Conservation (phyloP, 2,329 filamentous ascomycete genomes). For the Scortechinia acanthostroma region DNA sequence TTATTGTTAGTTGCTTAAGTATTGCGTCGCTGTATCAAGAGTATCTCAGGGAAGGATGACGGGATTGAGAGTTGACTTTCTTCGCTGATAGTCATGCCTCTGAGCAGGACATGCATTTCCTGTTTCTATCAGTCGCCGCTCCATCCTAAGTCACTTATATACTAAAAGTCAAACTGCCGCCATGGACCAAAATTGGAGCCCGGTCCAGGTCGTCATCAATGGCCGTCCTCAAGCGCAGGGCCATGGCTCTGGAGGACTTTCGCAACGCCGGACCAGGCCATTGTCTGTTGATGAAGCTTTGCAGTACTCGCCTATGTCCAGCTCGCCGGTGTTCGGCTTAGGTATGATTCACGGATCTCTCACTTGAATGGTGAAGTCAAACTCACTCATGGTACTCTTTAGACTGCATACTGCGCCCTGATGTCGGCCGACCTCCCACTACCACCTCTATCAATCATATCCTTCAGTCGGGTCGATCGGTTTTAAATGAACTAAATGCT, state of each 20-base stretch:
- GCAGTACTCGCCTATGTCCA: constrained; percentile 1
- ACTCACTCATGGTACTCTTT: constrained; percentile 50
- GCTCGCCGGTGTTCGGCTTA: background rate
- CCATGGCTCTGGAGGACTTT: background rate
- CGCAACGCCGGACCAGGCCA: background rate
- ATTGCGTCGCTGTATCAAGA: background rate
- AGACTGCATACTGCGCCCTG: constrained; percentile 43
- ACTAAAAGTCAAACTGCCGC: background rate
- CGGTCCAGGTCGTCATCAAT: constrained; percentile 2
- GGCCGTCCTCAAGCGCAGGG: background rate
- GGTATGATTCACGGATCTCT: constrained; percentile 5
- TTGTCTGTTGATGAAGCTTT: background rate
- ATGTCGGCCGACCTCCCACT: constrained; percentile 6
- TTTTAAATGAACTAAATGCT: constrained; percentile 44
- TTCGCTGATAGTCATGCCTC: background rate
- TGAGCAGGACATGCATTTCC: background rate
- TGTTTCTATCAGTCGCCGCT: background rate
- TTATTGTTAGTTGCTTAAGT: no score
- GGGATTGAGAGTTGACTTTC: no score
- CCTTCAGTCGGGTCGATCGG: constrained; percentile 8
- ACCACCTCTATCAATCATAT: constrained; percentile 2
- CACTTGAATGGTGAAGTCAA: constrained; percentile 49
- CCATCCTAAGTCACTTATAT: background rate
- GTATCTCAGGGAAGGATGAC: no score
- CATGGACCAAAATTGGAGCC: background rate